A percentile compares a stretch with the other conserved stretches of the same genome.
These are phyloP conservation scores for Coelastrella sp. DNA, from an alignment of 139 green algal genomes.

Conservation along the genomic window DNA sequence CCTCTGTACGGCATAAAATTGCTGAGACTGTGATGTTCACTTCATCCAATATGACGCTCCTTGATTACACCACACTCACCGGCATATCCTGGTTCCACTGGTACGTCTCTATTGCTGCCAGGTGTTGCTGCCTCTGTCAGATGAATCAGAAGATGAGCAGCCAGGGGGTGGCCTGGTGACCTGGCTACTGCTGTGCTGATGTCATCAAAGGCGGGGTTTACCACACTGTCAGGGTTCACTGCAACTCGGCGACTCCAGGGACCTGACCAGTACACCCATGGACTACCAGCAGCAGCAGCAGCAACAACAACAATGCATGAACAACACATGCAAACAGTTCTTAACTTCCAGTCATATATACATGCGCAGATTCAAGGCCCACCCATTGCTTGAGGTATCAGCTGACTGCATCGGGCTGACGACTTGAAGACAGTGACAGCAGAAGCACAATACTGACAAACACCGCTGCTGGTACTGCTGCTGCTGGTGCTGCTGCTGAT, in stretches of 20 bases:
- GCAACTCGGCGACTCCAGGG: background rate
- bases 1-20: background rate
- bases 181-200: background rate
- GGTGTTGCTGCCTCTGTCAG: conserved; percentile 33
- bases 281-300: background rate
- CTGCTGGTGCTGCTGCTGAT: too few species aligned
- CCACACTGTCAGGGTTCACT: conserved; percentile 2
- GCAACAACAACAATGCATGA: background rate
- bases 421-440: background rate
- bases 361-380: too few species aligned
- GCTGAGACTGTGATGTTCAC: background rate
- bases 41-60: background rate
- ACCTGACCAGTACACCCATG: conserved; percentile 32
- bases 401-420: background rate
- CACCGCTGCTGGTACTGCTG: too few species aligned
- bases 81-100: background rate
- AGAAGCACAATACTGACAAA: too few species aligned
- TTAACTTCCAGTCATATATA: too few species aligned
- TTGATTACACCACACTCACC: background rate
- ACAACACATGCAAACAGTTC: background rate
- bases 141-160: conserved; percentile 36
- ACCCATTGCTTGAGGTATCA: background rate
- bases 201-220: background rate
- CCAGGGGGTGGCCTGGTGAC: conserved; percentile 15
- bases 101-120: background rate